Conservation (phyloP, 1,139 yeast genomes). For the Candida sanyaensis region DNA sequence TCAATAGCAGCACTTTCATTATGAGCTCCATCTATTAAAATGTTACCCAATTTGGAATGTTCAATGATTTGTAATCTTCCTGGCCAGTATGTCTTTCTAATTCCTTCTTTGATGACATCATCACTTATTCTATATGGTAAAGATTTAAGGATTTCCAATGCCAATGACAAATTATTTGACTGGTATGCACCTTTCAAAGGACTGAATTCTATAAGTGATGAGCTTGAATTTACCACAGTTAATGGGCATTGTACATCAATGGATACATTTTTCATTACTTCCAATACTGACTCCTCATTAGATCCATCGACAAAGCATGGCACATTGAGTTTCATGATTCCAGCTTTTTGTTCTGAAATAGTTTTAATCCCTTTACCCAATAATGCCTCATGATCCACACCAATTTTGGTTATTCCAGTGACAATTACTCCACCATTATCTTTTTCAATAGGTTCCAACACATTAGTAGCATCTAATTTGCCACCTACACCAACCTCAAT, state of each 20-base stretch:
- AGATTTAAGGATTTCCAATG: constrained; percentile 56
- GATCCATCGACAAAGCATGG: constrained; percentile 76
- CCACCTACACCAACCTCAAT: constrained; percentile 95
- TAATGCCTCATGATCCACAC: constrained; percentile 78
- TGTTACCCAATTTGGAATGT: constrained; percentile 23
- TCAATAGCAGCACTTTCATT: constrained; percentile 81
- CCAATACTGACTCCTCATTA: constrained; percentile 54
- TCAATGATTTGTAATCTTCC: constrained; percentile 57
- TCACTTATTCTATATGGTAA: constrained; percentile 23
- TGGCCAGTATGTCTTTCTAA: constrained; percentile 56
- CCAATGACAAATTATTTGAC: constrained; percentile 64
- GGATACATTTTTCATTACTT: constrained; percentile 35
- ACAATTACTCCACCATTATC: constrained; percentile 48
- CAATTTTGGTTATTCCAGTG: constrained; percentile 81
- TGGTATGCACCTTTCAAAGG: constrained; percentile 79
- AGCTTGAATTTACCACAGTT: constrained; percentile 18
- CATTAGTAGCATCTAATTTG: constrained; percentile 83
- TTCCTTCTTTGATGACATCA: constrained; percentile 48
- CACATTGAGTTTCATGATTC: constrained; percentile 64
- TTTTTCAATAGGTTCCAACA: constrained; percentile 27
- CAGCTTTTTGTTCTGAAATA: constrained; percentile 82
- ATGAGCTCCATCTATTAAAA: constrained; percentile 90
- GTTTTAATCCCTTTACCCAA: constrained; percentile 63
- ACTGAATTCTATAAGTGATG: constrained; percentile 29
- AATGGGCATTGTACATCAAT: constrained; percentile 17